Base-by-base conservation (phyloP, 352 stramenopile genomes). In the Synura sp. region DNA sequence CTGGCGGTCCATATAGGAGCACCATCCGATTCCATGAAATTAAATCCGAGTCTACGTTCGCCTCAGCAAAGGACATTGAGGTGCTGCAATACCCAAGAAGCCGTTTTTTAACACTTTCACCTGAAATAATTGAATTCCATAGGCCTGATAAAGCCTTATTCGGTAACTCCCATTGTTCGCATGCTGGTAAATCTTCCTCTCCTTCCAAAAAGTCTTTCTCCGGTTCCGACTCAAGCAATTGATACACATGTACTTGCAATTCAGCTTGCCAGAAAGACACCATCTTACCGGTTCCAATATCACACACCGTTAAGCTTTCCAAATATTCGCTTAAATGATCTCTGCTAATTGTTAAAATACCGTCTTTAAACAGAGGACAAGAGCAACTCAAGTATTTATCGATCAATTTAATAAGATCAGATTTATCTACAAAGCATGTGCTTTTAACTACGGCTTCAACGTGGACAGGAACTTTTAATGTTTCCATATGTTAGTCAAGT, bases 1-100 rank as follows among this genome's bases (percentile, higher is more conserved):
- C 92, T 12, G 92, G 92, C 35, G 92, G 91, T 2, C 92, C 92
- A 84, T 97, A 90, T 19, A 97, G 83, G 42, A 97, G 81, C 34
- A 96, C 88, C 32, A 97, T 88, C 42, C 88, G 42, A 32, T 97
- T 97, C 88, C 90, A 94, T 25, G 92, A 92, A 27, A 97, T 93
- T 29, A 96, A 86, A 79, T 93, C 87, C 27, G 87, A 85, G 70
- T 94, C 91, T 35, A 97, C 89, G 4, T 89, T 83, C 15, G 82
- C 81, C 70, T 93, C 86, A 0, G 91, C 89, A 34, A 97, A 97
- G 19, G 94, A 80, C 83, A 97, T 89, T 2, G 91, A 89, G 1
- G 91, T 93, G 36, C 86, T 88, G 1, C 88, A 89, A 81, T 95
- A 96, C 73, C 93, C 88, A 15, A 96, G 80, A 42, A 97, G 82